Base-by-base conservation (phyloP, 1,284 basidiomycete genomes). In the Sutorius eximius region DNA sequence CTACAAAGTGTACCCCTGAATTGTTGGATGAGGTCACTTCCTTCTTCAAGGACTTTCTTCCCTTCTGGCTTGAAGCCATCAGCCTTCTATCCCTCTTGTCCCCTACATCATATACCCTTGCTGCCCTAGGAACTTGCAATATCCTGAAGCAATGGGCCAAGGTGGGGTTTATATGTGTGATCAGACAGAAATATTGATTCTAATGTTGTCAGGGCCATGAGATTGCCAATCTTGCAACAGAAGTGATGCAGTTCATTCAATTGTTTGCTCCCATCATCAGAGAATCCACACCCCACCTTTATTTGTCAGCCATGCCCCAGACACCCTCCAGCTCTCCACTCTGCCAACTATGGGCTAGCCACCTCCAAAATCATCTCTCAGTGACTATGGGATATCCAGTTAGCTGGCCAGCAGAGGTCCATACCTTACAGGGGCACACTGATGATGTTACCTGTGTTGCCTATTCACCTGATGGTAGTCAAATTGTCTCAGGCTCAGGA, bases 301-400 rank as follows among this genome's bases (percentile, higher is more conserved):
- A 63, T 37, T 13, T 63, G 11, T 63, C 61, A 52, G 64, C 61
- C n/a, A 67, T 63, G 58, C 58, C 62, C 15, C 62, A 64, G 40
- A 67, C 58, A 45, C 62, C 65, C 3, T 58, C 54, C 5, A 41
- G 30, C 9, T 67, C 62, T 45, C 42, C 54, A 36, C 58, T 64
- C 0, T 44, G 13, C 12, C 40, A 55, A 37, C 41, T 63, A 7
- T 63, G 62, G 62, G 38, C 5, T 1, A 16, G 49, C 5, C 60
- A 67, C 18, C 60, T 63, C 1, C 60, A 65, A 20, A 58, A 61
- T 5, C 41, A 55, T 34, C 24, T 53, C 12, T 52, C 20, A 32
- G 52, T 61, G 1, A 36, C 30, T 12, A 27, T 47, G 16, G 65
- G 63, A 15, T n/a, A 46, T 37, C 53, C 24, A 30, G 5, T n/a